Base-by-base conservation (phyloP, 75 land plant genomes). In the Larix kaempferi region DNA sequence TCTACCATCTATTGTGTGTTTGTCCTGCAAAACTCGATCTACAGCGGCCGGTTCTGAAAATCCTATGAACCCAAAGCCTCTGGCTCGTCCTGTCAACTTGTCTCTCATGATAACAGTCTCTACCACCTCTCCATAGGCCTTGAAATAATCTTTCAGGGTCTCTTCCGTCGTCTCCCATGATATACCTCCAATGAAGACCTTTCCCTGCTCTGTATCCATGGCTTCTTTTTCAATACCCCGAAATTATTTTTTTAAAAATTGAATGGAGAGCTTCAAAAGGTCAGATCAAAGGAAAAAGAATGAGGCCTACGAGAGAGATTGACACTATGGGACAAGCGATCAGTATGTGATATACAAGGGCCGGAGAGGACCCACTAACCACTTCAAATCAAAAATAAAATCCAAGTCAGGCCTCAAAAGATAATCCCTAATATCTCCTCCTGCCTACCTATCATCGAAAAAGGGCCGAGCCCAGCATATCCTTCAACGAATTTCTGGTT, bases 101-200 rank as follows among this genome's bases (percentile, higher is more conserved):
- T 86, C 88, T 77, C 77, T 86, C 88, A 86, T 84, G 55, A 86
- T 86, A 16, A 86, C 88, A 13, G 82, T 73, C 76, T 86, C 88
- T 39, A 80, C 79, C 69, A 86, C 88, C 27, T 84, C 82, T 12
- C 88, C 88, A 57, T 85, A 86, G 4, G 64, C 77, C 59, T 71
- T 57, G 73, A 86, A 86, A 54, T 86, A 80, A 33, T 86, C 87
- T 19, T 77, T 86, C 75, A 86, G 73, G 77, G 81, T 86, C 82
- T 84, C 86, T 76, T 86, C 87, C 60, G 86, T 62, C 3, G 88
- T 86, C 56, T 86, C 88, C 88, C 87, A 86, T 23, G 88, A 86
- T 17, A 86, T 86, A 3, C 88, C 88, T n/a, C 88, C 88, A n/a
- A 86, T 80, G 72, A 86, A 86, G 16, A 86, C 77, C 88, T 86